Conservation (phyloP, 176 grass and related monocot genomes). For the Typha latifolia region DNA sequence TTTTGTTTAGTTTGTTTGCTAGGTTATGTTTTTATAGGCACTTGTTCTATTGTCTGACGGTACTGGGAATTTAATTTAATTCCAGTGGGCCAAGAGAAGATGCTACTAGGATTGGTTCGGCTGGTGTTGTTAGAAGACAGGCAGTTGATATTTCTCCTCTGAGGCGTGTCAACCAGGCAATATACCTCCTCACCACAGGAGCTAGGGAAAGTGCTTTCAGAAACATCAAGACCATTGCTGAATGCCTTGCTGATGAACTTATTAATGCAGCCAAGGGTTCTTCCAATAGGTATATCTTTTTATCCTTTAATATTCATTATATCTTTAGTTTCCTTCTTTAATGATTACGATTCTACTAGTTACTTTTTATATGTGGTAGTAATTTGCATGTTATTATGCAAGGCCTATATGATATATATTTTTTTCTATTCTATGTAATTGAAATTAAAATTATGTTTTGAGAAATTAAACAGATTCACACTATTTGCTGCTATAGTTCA, state of each 20-base stretch:
- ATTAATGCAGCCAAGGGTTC: slow-evolving; percentile 65
- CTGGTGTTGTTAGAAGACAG: slow-evolving; percentile 55
- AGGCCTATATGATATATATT: no score
- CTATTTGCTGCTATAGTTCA: no score
- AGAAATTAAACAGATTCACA: no score
- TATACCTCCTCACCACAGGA: slow-evolving; percentile 57
- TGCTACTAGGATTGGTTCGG: slow-evolving; percentile 64
- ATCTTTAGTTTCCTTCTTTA: no score
- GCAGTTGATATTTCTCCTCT: slow-evolving; percentile 76
- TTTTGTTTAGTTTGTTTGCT: not conserved
- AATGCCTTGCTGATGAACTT: slow-evolving; percentile 66
- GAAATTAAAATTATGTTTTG: no score
- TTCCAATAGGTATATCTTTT: slow-evolving; percentile 39
- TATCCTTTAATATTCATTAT: no score
- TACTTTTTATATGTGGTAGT: no score
- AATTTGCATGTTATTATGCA: no score
- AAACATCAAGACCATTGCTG: slow-evolving; percentile 66
- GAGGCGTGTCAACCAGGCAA: slow-evolving; percentile 54
- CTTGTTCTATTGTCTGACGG: not conserved
- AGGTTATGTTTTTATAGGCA: not conserved
- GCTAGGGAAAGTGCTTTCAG: slow-evolving; percentile 64
- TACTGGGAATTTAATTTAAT: not conserved
- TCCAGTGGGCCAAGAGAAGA: slow-evolving; percentile 49
- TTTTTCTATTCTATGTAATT: no score
- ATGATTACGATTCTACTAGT: no score